These are phyloP conservation scores for Physcomitrellopsis africana DNA, from an alignment of 225 moss, liverwort and hornwort genomes.

Conservation along the genomic window DNA sequence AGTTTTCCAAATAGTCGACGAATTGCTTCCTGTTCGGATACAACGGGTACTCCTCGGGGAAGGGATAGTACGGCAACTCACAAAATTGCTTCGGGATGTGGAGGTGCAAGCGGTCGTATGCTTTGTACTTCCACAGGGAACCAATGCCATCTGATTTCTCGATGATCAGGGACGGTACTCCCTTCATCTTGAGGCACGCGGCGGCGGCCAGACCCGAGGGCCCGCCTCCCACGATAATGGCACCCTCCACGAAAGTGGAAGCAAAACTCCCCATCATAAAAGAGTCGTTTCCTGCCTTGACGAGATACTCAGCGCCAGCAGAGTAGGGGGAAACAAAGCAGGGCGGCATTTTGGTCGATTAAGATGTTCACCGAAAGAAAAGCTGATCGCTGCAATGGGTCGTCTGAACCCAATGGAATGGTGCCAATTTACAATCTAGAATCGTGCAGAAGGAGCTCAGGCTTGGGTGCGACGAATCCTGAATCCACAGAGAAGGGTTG, in stretches of 20 bases:
- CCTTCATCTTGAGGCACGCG: slow-evolving; percentile 44
- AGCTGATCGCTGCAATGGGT: too few species aligned
- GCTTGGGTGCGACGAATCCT: too few species aligned
- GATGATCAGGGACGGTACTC: slow-evolving; percentile 49
- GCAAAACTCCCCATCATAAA: neutral
- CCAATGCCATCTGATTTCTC: slow-evolving; percentile 64
- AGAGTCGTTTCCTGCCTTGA: neutral
- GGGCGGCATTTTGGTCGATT: neutral
- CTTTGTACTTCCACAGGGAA: slow-evolving; percentile 66
- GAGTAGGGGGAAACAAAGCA: neutral
- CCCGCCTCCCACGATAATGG: slow-evolving; percentile 64
- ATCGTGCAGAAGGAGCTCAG: too few species aligned
- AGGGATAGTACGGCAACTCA: slow-evolving; percentile 54
- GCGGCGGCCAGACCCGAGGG: slow-evolving; percentile 68
- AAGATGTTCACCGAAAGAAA: neutral
- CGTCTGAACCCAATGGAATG: neutral
- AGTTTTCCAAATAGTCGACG: slow-evolving; percentile 53
- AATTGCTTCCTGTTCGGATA: slow-evolving; percentile 63
- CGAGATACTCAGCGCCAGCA: neutral
- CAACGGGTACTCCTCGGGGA: slow-evolving; percentile 52
- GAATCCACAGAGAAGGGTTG: too few species aligned
- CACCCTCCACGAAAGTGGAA: slow-evolving; percentile 35
- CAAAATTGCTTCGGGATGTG: slow-evolving; percentile 68
- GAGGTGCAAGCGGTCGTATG: slow-evolving; percentile 58
- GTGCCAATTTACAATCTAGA: too few species aligned